These are phyloP conservation scores for Breynia disticha DNA, from an alignment of 441 rosid species.

Conservation along the genomic window DNA sequence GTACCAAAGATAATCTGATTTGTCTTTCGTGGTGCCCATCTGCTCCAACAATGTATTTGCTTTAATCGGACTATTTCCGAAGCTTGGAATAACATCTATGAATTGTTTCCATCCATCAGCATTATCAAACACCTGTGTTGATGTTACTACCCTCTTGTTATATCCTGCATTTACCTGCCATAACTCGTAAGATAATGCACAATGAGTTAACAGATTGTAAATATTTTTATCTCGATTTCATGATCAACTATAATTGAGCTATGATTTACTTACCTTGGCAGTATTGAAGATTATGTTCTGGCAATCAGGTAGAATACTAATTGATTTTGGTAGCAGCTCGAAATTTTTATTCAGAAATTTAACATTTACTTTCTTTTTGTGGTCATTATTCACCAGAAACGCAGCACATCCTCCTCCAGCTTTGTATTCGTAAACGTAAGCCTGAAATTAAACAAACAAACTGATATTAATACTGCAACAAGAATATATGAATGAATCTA, in stretches of 20 bases:
- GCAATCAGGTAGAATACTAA: constrained; percentile 72
- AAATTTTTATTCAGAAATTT: constrained; percentile 40
- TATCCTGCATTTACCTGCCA: constrained; percentile 41
- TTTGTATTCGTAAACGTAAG: constrained; percentile 35
- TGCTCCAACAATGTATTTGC: constrained; percentile 53
- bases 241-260: neutral
- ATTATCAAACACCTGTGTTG: constrained; percentile 1
- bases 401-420: constrained; percentile 49
- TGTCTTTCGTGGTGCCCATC: constrained; percentile 52
- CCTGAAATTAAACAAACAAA: constrained; percentile 24
- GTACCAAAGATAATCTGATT: constrained; percentile 85
- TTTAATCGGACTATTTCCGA: constrained; percentile 27
- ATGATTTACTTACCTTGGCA: constrained; percentile 33
- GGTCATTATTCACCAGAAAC: constrained; percentile 54
- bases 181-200: neutral
- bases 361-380: constrained; percentile 21
- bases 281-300: constrained; percentile 50
- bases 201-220: neutral
- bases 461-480: neutral
- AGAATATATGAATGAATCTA: neutral
- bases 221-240: neutral
- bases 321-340: constrained; percentile 44
- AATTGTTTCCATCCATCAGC: constrained; percentile 45
- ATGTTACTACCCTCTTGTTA: constrained; percentile 36
- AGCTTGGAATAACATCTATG: constrained; percentile 40